Percentiles rank a stretch among this genome's conserved stretches.
Conservation (phyloP, 768 basidiomycete species). For the Nevesoporus exiguus region DNA sequence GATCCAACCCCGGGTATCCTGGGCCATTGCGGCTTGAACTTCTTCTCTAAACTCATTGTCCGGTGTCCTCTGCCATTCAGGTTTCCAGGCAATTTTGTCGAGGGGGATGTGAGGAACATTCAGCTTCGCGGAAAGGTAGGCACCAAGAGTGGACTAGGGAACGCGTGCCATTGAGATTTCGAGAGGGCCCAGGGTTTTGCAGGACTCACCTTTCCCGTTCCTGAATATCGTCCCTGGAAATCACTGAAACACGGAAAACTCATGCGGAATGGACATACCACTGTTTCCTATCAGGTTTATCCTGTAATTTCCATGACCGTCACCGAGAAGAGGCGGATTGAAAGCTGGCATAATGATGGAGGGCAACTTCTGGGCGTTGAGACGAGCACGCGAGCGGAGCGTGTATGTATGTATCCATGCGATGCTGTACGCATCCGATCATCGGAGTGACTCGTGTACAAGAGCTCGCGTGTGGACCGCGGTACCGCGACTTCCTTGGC, state of each 20-base stretch:
- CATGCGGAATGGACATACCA: slow-evolving; percentile 34
- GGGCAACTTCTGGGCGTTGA: background rate
- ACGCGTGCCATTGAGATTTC: background rate
- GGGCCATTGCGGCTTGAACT: slow-evolving; percentile 21
- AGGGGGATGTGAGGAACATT: slow-evolving; percentile 44
- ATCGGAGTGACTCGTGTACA: background rate
- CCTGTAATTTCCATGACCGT: slow-evolving; percentile 44
- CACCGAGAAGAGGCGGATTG: slow-evolving; percentile 36
- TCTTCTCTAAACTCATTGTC: slow-evolving; percentile 23
- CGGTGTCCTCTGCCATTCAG: slow-evolving; percentile 42
- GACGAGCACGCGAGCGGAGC: too few species aligned
- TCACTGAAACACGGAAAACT: background rate
- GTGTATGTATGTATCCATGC: background rate
- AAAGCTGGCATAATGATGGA: slow-evolving; percentile 8
- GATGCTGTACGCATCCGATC: background rate
- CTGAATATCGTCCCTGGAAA: slow-evolving; percentile 21
- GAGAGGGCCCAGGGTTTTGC: too few species aligned
- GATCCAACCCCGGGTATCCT: slow-evolving; percentile 46
- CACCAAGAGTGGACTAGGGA: slow-evolving; percentile 46
- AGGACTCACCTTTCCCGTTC: slow-evolving; percentile 38
- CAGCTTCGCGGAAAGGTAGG: slow-evolving; percentile 42
- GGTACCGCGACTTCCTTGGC: background rate
- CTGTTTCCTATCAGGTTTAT: slow-evolving; percentile 51
- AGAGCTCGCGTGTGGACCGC: background rate
- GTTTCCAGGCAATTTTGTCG: slow-evolving; percentile 47